Evolutionary conservation across 768 basidiomycete species (phyloP), one percentile per base, ranked within the genome.

Genomic region (Pleurotus sapidus): DNA sequence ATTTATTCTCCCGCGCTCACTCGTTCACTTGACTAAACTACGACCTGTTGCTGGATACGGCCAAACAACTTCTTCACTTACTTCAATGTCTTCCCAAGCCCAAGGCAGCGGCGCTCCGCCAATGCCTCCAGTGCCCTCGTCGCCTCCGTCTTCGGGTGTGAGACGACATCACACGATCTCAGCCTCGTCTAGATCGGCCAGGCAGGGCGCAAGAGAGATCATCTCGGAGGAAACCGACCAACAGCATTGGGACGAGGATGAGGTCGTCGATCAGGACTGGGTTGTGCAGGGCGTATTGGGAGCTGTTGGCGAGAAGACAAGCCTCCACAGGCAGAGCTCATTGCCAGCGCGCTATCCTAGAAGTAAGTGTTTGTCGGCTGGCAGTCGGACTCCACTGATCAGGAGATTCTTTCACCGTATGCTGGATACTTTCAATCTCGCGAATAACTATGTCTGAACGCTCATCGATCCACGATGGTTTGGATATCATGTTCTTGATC

Each of bases 121-220:
- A 20, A 64, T 75, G 17, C 75, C 79, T 15, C 72, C 75, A 11
- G 70, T 72, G 11, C 74, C 77, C 30, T 64, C 74, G 8, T 76
- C 77, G 5, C 74, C 74, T 1, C 71, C 75, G n/a, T 69, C 69
- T 46, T 69, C 75, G 1, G 77, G 80, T 34, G 89, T 92, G n/a
- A 78, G 91, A 63, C 83, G 91, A 30, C 88, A 92, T 69, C 91
- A 93, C 65, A 93, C 91, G 49, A 91, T 93, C 71, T 83, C 91
- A 27, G 83, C 88, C 9, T 78, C 88, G 20, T 88, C 88, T 50
- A 82, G 91, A 63, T 74, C 82, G 1, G 79, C 84, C 37, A 76
- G 89, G 49, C 74, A 82, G 15, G 77, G 71, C 46, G 79, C 83
- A n/a, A 84, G 83, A 67, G 80, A 86, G 25, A 70, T 81, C 37